phyloP scores from a whole-genome alignment of 192 early-diverging fungal species.

The Podila epicladia region DNA sequence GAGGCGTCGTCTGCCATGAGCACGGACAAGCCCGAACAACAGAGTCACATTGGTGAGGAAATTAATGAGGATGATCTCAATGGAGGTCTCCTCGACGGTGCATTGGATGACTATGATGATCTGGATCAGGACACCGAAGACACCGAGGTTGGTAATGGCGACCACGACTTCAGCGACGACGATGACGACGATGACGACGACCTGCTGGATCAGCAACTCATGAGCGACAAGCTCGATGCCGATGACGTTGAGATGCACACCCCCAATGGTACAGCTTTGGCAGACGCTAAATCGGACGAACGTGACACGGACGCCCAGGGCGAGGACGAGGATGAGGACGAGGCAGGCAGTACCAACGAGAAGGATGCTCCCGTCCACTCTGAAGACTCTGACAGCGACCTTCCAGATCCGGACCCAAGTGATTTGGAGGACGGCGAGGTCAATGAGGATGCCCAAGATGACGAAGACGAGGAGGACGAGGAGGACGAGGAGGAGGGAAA shows the following conservation, averaged over 20 bases:
- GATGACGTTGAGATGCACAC: constrained; percentile 5
- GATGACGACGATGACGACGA: constrained; percentile 43
- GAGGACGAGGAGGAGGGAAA: constrained; percentile 13
- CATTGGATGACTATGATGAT: constrained; percentile 46
- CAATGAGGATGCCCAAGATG: constrained; percentile 6
- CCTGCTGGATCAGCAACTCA: constrained; percentile 7
- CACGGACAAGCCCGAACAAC: not conserved
- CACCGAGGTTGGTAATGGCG: constrained; percentile 44
- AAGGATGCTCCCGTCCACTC: constrained; percentile 13
- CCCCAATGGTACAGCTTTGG: constrained; percentile 2
- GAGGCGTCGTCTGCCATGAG: not conserved
- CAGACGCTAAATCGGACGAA: not conserved
- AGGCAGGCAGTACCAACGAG: constrained; percentile 8
- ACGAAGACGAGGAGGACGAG: constrained; percentile 23
- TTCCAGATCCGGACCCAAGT: constrained; percentile 33
- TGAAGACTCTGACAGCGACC: constrained; percentile 48
- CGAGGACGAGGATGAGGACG: constrained; percentile 8
- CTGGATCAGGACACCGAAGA: constrained; percentile 50
- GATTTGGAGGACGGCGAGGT: constrained; percentile 34
- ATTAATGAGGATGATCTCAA: constrained; percentile 46
- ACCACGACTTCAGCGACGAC: constrained; percentile 30
- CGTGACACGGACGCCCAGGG: not conserved
- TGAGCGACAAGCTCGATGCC: constrained; percentile 2
- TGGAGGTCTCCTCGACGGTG: constrained; percentile 45
- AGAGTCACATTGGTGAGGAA: constrained; percentile 7